Percentiles rank a stretch among this genome's conserved stretches.
These are phyloP conservation scores for Acanthamoeba lenticulata DNA, from an alignment of 208 protist genomes.

Conservation along the genomic window DNA sequence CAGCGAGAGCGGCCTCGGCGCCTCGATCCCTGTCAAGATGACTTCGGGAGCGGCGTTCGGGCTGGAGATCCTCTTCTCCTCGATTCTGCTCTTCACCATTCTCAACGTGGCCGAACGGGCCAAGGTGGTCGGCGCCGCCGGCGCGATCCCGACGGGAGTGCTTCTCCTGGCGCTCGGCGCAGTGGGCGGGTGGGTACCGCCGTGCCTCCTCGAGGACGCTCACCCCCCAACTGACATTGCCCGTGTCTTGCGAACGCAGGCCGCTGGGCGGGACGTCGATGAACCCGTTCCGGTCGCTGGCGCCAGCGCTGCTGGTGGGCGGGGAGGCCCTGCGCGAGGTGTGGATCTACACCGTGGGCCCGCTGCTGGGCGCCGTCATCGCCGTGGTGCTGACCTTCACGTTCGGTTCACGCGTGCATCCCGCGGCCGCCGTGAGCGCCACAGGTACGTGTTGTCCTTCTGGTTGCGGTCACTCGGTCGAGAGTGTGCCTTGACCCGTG, in stretches of 20 bases:
- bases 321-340: not conserved
- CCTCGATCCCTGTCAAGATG: not conserved
- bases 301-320: not conserved
- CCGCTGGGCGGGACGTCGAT: not conserved
- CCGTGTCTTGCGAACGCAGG: not conserved
- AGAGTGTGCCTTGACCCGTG: too few relatives aligned
- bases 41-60: not conserved
- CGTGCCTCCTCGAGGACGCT: not conserved
- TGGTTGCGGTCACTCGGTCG: too few relatives aligned
- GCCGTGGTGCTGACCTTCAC: not conserved
- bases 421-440: not conserved
- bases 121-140: not conserved
- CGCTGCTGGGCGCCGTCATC: not conserved
- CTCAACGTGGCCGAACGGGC: slow-evolving; percentile 6
- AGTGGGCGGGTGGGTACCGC: not conserved
- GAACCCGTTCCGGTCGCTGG: slow-evolving; percentile 9
- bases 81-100: not conserved
- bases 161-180: not conserved
- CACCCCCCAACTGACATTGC: not conserved
- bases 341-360: slow-evolving; percentile 19
- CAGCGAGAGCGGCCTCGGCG: not conserved
- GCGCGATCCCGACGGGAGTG: not conserved
- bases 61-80: not conserved
- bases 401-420: not conserved
- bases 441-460: not conserved